These are phyloP conservation scores for Trypanosoma scelopori DNA, from an alignment of 208 protist genomes.

Conservation along the genomic window DNA sequence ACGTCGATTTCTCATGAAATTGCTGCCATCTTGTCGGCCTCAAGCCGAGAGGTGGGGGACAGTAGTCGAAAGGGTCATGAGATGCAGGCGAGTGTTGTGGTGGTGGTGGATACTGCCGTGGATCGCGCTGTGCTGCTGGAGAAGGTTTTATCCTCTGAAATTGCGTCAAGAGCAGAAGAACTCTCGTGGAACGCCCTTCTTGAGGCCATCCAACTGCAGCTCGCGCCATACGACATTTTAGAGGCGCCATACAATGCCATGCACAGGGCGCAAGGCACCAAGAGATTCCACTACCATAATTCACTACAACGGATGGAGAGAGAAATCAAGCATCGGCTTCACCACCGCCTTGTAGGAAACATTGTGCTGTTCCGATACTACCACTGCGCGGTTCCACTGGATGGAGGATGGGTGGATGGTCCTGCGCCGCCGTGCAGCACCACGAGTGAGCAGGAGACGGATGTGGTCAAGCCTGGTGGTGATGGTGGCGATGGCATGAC, in stretches of 20 bases:
- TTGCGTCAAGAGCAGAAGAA: not conserved
- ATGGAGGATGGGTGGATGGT: conserved; percentile 17
- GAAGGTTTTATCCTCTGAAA: conserved; percentile 11
- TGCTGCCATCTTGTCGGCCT: not conserved
- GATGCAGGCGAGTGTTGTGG: not conserved
- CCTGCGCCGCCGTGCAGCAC: not conserved
- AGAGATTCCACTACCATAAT: not conserved
- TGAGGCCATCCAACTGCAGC: conserved; percentile 24
- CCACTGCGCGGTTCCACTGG: conserved; percentile 1
- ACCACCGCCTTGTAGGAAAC: conserved; percentile 19
- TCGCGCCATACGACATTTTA: conserved; percentile 18
- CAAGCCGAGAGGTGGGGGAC: not conserved
- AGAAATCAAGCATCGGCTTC: conserved; percentile 6
- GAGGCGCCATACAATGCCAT: not conserved
- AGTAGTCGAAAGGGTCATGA: not conserved
- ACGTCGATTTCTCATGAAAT: conserved; percentile 18
- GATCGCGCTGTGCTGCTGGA: conserved; percentile 10
- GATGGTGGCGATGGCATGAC: not conserved
- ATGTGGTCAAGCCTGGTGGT: not conserved
- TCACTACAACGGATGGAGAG: conserved; percentile 6
- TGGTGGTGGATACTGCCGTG: not conserved
- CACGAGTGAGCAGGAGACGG: not conserved
- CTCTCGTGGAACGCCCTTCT: conserved; percentile 19
- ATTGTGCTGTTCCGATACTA: conserved; percentile 19
- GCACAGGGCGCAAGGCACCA: not conserved